Evolutionary conservation across 306 rosid species (phyloP).

Genomic region (Bauhinia variegata): DNA sequence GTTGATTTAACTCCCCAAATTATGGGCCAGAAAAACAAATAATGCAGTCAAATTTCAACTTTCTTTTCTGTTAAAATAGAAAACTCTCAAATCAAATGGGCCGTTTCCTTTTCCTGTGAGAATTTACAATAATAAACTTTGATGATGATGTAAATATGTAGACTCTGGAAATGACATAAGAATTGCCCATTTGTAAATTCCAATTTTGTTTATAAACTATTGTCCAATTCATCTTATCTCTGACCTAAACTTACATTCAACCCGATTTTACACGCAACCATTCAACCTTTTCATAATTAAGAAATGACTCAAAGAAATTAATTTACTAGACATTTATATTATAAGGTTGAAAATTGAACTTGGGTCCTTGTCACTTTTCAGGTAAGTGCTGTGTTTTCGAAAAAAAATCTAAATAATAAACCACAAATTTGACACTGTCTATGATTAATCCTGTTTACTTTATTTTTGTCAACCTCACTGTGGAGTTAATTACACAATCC

Average conservation of each 20-base stretch:
- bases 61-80: no score
- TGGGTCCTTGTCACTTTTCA: no score
- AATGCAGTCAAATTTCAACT: no score
- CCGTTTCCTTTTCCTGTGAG: not conserved
- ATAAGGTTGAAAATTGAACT: no score
- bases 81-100: no score
- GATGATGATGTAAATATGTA: slow-evolving; percentile 20
- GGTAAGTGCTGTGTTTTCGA: no score
- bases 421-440: not conserved
- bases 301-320: slow-evolving; percentile 20
- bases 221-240: slow-evolving; percentile 43
- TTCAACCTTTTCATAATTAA: slow-evolving; percentile 31
- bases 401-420: slow-evolving; percentile 2
- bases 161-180: slow-evolving; percentile 6
- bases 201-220: not conserved
- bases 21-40: no score
- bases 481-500: no score
- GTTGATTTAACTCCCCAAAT: no score
- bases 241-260: slow-evolving; percentile 39
- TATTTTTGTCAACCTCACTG: not conserved
- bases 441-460: not conserved
- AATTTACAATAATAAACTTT: slow-evolving; percentile 28
- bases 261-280: slow-evolving; percentile 32
- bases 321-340: not conserved
- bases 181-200: slow-evolving; percentile 14